These are phyloP conservation scores for Alternaria viburni DNA, from an alignment of 2,329 filamentous ascomycete genomes.

Conservation along the genomic window DNA sequence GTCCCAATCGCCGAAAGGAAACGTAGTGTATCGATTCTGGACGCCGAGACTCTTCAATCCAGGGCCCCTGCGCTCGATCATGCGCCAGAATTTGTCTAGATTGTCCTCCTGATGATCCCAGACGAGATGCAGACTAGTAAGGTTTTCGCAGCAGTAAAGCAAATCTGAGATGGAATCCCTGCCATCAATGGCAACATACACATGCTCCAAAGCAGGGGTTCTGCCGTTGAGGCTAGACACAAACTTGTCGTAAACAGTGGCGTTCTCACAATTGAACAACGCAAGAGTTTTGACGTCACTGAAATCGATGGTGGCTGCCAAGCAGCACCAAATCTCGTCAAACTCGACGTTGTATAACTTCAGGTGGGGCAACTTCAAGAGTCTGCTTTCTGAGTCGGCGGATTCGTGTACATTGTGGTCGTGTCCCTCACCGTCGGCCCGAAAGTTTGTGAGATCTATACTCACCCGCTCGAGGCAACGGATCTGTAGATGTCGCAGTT, in stretches of 20 bases:
- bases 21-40: not conserved
- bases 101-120: not conserved
- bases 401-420: not conserved
- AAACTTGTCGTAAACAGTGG: not conserved
- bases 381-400: not conserved
- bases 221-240: not conserved
- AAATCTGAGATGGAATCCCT: not conserved
- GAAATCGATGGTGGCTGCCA: not conserved
- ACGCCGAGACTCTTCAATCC: not conserved
- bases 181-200: not conserved
- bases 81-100: not conserved
- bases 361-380: not conserved
- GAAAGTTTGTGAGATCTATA: not conserved
- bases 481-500: not conserved
- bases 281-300: not conserved
- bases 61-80: not conserved
- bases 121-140: not conserved
- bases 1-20: not conserved
- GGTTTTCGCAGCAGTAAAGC: not conserved
- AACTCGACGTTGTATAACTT: not conserved
- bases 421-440: not conserved
- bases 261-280: not conserved
- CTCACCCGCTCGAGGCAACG: not conserved
- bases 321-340: not conserved
- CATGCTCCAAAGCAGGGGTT: not conserved